Base-by-base conservation (phyloP, 2,329 filamentous ascomycete genomes). In the Nemania abortiva region DNA sequence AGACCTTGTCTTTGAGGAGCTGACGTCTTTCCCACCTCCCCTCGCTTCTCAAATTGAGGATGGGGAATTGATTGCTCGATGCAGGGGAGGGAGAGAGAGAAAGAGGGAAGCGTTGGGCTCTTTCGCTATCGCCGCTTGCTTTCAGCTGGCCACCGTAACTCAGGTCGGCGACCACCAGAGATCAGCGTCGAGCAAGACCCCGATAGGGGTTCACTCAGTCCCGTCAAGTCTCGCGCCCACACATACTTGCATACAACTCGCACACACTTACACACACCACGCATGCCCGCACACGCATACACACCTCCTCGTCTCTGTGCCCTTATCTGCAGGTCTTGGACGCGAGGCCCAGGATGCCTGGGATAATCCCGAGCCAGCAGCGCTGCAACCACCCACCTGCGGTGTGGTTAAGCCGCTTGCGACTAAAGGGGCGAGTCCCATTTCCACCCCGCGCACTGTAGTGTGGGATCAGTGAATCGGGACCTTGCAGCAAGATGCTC, bases 121-220 rank as follows among this genome's bases (percentile, higher is more conserved):
- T 42, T 56, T 52, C 55, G 52, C 37, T 49, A 49, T 63, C 62
- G 56, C 62, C 60, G 59, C 52, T 60, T 29, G 56, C 39, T 66
- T 70, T 71, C 66, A 71, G 69, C 69, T 70, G 57, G 52, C 56
- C 62, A 66, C 55, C 42, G 58, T 64, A 67, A 49, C 53, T 62
- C 52, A 69, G 69, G 69, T 71, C 69, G 69, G 66, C 69, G 69
- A 71, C 69, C 69, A 69, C 49, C 27, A 34, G 58, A 64, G 60
- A 69, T 67, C 66, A 66, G 60, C 69, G 49, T 58, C 39, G 18
- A 69, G 29, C 56, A 69, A 66, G 31, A 60, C 55, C 58, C 69
- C 61, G 61, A 68, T 55, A 54, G 57, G 56, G 65, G 55, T 22
- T 61, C 57, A 66, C 15, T 63, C 37, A 55, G 24, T 27, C 7